phyloP scores from a whole-genome alignment of 352 stramenopile species.

The Pilasporangium apinafurcum region DNA sequence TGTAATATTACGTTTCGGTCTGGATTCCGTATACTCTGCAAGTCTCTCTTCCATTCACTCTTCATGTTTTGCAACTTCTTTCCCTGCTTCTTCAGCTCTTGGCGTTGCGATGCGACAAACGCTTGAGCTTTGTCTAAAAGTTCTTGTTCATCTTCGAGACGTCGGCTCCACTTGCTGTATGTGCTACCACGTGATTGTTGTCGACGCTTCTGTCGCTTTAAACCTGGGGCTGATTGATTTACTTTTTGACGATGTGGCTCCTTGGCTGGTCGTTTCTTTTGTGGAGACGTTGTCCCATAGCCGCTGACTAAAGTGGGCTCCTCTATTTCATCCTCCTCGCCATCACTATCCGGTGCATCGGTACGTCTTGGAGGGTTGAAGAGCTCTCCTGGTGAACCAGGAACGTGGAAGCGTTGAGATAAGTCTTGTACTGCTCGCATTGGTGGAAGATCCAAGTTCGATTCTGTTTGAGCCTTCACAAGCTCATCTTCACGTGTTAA shows the following conservation, averaged over 20 bases:
- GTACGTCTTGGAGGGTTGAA: background rate
- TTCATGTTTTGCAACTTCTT: slow-evolving; percentile 50
- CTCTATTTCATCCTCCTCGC: background rate
- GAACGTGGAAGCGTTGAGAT: background rate
- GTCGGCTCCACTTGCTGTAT: slow-evolving; percentile 39
- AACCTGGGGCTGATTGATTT: background rate
- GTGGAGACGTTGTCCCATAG: background rate
- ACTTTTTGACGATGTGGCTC: background rate
- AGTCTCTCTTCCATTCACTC: slow-evolving; percentile 38
- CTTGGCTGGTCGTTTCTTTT: background rate
- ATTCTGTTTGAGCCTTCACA: background rate
- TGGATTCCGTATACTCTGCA: slow-evolving; percentile 1
- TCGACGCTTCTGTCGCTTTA: slow-evolving; percentile 1
- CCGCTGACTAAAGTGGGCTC: background rate
- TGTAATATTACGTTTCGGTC: slow-evolving; percentile 25
- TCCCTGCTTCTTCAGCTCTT: slow-evolving; percentile 39
- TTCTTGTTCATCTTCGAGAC: slow-evolving; percentile 34
- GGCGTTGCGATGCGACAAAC: slow-evolving; percentile 36
- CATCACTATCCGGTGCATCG: background rate
- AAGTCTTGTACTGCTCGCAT: background rate
- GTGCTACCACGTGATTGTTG: background rate
- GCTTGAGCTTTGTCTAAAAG: slow-evolving; percentile 37
- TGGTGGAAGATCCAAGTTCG: background rate
- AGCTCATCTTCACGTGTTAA: slow-evolving; percentile 32
- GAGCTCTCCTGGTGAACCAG: no score